Conservation (phyloP, 129 eudicot genomes). For the Arctium lappa region DNA sequence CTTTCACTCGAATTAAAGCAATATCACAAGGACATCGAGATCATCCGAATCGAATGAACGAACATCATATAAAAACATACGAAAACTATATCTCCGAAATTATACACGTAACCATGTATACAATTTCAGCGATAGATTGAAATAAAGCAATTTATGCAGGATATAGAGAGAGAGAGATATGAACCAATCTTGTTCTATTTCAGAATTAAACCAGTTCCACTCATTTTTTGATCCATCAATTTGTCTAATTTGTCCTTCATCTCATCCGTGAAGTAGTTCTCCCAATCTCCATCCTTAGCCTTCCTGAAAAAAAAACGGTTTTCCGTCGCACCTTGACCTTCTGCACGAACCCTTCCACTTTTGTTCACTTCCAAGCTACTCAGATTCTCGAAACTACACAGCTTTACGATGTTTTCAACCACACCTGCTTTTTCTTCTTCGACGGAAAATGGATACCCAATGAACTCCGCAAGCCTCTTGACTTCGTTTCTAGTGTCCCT, state of each 20-base stretch:
- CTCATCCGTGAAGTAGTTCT: background rate
- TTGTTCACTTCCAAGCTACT: constrained; percentile 15
- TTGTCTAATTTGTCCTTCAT: constrained; percentile 6
- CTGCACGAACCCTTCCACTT: background rate
- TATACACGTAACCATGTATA: too few species aligned
- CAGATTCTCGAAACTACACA: constrained; percentile 14
- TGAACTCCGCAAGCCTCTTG: constrained; percentile 13
- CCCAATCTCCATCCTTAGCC: background rate
- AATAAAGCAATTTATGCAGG: background rate
- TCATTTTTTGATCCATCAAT: background rate
- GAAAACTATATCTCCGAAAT: too few species aligned
- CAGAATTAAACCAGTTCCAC: constrained; percentile 9
- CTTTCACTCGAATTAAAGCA: too few species aligned
- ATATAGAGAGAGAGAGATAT: background rate
- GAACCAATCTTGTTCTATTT: background rate
- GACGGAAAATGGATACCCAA: constrained; percentile 8
- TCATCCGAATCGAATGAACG: too few species aligned
- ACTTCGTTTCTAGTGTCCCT: background rate
- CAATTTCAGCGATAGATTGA: background rate
- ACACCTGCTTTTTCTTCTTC: constrained; percentile 15
- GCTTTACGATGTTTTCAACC: background rate
- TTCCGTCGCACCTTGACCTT: background rate
- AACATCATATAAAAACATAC: too few species aligned
- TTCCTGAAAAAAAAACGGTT: constrained; percentile 1
- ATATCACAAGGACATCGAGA: too few species aligned